These are phyloP conservation scores for Didymella arachidicola DNA, from an alignment of 2,329 filamentous ascomycete genomes.

Conservation along the genomic window DNA sequence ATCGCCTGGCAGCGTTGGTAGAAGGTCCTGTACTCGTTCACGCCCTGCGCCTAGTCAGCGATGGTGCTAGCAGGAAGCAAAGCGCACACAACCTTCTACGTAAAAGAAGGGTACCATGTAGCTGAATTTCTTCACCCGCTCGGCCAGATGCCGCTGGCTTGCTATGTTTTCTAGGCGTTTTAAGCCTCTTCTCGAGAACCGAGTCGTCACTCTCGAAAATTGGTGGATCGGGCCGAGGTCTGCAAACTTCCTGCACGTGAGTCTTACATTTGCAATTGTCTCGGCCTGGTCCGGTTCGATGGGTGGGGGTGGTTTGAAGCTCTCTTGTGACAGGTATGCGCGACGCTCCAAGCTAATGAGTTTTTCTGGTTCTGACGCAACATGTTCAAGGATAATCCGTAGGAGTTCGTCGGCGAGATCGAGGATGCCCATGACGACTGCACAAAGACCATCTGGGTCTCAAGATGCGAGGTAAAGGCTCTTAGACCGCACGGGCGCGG, in stretches of 20 bases:
- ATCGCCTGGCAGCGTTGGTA: slow-evolving; percentile 47
- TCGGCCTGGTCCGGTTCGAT: slow-evolving; percentile 54
- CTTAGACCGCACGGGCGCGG: slow-evolving; percentile 17
- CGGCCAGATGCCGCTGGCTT: slow-evolving; percentile 58
- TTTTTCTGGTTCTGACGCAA: slow-evolving; percentile 61
- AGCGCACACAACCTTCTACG: slow-evolving; percentile 54
- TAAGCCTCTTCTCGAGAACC: slow-evolving; percentile 61
- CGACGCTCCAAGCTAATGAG: slow-evolving; percentile 59
- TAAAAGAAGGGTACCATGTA: slow-evolving; percentile 69
- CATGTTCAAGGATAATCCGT: slow-evolving; percentile 59
- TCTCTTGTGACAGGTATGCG: slow-evolving; percentile 61
- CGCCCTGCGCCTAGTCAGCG: slow-evolving; percentile 46
- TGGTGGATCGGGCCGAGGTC: slow-evolving; percentile 60
- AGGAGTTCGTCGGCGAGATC: slow-evolving; percentile 60
- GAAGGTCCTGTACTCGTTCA: slow-evolving; percentile 52
- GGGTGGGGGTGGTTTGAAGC: slow-evolving; percentile 56
- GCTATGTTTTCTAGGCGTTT: slow-evolving; percentile 59
- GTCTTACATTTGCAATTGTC: slow-evolving; percentile 34
- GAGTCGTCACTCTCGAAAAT: slow-evolving; percentile 60
- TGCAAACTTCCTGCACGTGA: slow-evolving; percentile 57
- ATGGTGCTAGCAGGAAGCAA: slow-evolving; percentile 9
- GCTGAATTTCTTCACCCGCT: slow-evolving; percentile 66
- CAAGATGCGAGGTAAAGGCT: slow-evolving; percentile 17
- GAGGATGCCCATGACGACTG: slow-evolving; percentile 47
- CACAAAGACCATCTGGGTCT: slow-evolving; percentile 39